phyloP scores from a whole-genome alignment of 352 stramenopile species.

The Pythium brassicae region DNA sequence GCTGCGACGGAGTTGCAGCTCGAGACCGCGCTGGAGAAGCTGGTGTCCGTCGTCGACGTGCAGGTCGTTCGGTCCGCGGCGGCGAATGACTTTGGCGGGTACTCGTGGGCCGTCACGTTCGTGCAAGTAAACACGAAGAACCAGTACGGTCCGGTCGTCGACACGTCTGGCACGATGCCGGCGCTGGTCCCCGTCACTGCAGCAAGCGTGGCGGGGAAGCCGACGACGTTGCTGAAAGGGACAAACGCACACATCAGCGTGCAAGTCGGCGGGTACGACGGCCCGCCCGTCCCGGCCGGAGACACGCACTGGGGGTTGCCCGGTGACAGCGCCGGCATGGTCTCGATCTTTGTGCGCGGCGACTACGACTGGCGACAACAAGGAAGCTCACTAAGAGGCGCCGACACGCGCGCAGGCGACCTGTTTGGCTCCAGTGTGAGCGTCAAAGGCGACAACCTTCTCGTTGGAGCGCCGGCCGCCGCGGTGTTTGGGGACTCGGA shows the following conservation, averaged over 20 bases:
- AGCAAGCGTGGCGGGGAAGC: slow-evolving; percentile 16
- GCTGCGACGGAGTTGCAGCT: slow-evolving; percentile 48
- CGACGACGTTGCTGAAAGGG: slow-evolving; percentile 36
- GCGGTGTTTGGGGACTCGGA: slow-evolving; percentile 73
- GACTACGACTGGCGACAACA: slow-evolving; percentile 80
- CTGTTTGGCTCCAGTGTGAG: slow-evolving; percentile 74
- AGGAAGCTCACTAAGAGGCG: slow-evolving; percentile 40
- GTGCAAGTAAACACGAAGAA: slow-evolving; percentile 74
- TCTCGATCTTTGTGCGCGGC: slow-evolving; percentile 54
- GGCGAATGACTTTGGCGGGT: slow-evolving; percentile 73
- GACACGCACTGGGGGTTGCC: slow-evolving; percentile 51
- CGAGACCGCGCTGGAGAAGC: slow-evolving; percentile 54
- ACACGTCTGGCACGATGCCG: slow-evolving; percentile 67
- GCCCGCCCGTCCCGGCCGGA: slow-evolving; percentile 22
- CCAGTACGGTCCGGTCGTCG: slow-evolving; percentile 60
- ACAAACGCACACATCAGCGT: slow-evolving; percentile 52
- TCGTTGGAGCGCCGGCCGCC: slow-evolving; percentile 64
- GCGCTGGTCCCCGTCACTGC: slow-evolving; percentile 43
- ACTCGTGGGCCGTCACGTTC: slow-evolving; percentile 86
- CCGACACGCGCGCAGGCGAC: slow-evolving; percentile 61
- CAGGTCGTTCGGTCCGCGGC: slow-evolving; percentile 47
- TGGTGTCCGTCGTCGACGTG: slow-evolving; percentile 70
- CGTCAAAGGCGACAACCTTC: slow-evolving; percentile 36
- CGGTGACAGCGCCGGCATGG: slow-evolving; percentile 52
- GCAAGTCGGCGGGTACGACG: slow-evolving; percentile 46